Base-by-base conservation (phyloP, 2,329 filamentous ascomycete species). In the Mariannaea sp. region DNA sequence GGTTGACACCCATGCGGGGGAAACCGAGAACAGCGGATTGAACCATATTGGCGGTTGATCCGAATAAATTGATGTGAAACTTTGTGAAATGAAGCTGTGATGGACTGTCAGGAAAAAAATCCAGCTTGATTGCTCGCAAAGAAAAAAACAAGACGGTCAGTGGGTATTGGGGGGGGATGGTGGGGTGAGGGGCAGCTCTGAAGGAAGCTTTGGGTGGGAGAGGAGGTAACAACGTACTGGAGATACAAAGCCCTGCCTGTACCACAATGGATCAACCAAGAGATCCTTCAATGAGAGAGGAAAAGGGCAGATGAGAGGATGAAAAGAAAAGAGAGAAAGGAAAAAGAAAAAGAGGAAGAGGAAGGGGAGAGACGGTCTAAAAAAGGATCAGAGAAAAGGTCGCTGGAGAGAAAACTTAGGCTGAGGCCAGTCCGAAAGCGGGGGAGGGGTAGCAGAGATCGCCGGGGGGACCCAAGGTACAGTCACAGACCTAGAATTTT, bases 1-100 rank as follows among this genome's bases (percentile, higher is more conserved):
- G 92, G 80, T 95, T 90, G 71, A 85, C 89, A 80, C 94, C 94
- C 90, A 97, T 97, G 74, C 94, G 93, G 77, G 94, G 94, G 86
- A 99, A 99, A 80, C 94, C 94, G 77, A 99, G 88, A 77, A 99
- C 84, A 67, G 94, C 80, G 64, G 82, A 85, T 72, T 84, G 80
- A 74, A 85, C 82, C 82, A 85, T 85, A 59, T 73, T 82, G 73
- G 61, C 67, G 70, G 70, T 71, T 68, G 59, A 58, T 62, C 61
- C 58, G 58, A 62, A 45, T 62, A 32, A n/a, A 64, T 57, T 62
- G 54, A 58, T 52, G 39, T 43, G 39, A 60, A 54, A 57, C 57
- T 44, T 49, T 46, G 30, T 27, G 8, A 53, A 51, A 49, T 50
- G 30, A 40, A 39, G 50, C 53, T 60, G 41, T 45, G 39, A 36